phyloP scores from a whole-genome alignment of 192 early-diverging fungal species.

The Backusella tarrabulga region DNA sequence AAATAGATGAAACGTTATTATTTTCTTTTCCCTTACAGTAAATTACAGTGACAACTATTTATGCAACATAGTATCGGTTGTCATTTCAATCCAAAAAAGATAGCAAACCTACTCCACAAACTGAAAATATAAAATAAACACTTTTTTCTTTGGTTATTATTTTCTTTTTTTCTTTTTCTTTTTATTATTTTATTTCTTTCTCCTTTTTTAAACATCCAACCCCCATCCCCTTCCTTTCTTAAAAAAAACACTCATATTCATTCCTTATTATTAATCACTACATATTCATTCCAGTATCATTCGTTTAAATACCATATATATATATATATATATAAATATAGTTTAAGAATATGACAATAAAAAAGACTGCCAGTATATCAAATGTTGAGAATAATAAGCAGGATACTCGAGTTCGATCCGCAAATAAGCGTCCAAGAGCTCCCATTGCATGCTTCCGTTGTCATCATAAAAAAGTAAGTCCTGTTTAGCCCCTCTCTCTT shows the following conservation, averaged over 20 bases:
- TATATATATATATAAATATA: not conserved
- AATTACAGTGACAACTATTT: not conserved
- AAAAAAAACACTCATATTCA: not conserved
- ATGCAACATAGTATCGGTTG: not conserved
- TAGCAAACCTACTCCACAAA: not conserved
- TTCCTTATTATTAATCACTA: not conserved
- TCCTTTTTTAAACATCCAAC: not conserved
- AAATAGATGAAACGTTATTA: not conserved
- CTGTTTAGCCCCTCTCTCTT: not conserved
- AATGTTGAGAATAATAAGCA: not conserved
- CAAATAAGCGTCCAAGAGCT: conserved; percentile 25
- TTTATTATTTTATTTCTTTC: not conserved
- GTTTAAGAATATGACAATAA: not conserved
- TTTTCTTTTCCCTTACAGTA: conserved; percentile 2
- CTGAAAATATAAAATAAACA: not conserved
- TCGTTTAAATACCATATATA: not conserved
- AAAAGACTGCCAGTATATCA: conserved; percentile 2
- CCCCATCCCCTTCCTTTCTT: not conserved
- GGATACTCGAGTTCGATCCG: conserved; percentile 9
- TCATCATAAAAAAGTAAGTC: conserved; percentile 30
- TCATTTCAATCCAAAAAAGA: not conserved
- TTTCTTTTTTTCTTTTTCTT: not conserved
- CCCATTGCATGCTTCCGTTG: conserved; percentile 33
- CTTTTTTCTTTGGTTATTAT: not conserved
- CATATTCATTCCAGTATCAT: not conserved